These are phyloP conservation scores for Neopestalotiopsis sp. DNA, from an alignment of 2,329 filamentous ascomycete species.

Conservation along the genomic window DNA sequence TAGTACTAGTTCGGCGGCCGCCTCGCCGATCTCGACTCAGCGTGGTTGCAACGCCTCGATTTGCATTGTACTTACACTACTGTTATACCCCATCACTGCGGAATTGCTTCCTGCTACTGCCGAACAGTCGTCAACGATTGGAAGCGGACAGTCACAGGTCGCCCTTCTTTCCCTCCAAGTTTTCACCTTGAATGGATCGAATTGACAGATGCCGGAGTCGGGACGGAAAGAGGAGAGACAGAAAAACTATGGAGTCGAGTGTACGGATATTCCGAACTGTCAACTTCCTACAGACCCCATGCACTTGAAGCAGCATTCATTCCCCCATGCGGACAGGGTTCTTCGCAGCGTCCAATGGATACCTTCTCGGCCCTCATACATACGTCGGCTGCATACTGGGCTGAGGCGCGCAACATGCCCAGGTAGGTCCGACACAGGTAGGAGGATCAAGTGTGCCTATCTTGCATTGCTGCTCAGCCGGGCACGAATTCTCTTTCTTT, in stretches of 20 bases:
- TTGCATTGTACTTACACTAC: neutral
- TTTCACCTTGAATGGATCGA: too few species aligned
- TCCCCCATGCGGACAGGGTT: neutral
- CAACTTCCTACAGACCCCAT: slow-evolving; percentile 1
- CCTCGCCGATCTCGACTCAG: slow-evolving; percentile 9
- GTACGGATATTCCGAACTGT: neutral
- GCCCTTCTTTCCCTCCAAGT: neutral
- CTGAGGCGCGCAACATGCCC: slow-evolving; percentile 2
- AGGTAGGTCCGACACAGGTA: neutral
- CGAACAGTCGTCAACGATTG: too few species aligned
- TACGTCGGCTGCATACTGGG: slow-evolving; percentile 7
- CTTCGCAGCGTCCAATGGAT: slow-evolving; percentile 2
- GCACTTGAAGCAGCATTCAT: neutral
- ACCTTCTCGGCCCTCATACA: neutral
- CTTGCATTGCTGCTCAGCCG: neutral
- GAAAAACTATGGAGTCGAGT: neutral
- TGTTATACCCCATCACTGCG: neutral
- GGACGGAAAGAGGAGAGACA: neutral
- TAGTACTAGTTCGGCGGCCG: neutral
- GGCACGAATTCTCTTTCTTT: neutral
- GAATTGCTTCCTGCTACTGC: neutral
- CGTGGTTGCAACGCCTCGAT: neutral
- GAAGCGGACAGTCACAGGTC: too few species aligned
- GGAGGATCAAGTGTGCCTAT: neutral
- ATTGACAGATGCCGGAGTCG: neutral